Evolutionary conservation across 345 rosid genomes (phyloP).

Genomic region (Erucastrum elatum): DNA sequence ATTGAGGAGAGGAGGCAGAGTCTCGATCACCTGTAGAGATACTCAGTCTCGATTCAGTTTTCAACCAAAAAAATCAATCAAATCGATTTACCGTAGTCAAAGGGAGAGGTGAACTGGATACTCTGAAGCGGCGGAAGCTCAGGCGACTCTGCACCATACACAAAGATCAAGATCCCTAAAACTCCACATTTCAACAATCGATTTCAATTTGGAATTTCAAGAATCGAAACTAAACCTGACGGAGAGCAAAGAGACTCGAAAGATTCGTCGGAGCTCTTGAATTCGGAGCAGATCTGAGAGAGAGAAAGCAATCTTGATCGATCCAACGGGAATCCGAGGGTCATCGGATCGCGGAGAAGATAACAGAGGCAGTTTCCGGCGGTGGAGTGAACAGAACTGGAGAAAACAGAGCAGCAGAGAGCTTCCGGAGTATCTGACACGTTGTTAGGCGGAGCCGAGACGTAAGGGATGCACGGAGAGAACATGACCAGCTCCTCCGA

Average conservation of each 20-base stretch:
- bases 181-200: background rate
- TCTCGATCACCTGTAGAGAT: constrained; percentile 36
- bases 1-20: constrained; percentile 28
- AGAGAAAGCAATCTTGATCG: constrained; percentile 55
- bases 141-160: constrained; percentile 39
- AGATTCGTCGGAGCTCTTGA: constrained; percentile 19
- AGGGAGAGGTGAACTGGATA: constrained; percentile 39
- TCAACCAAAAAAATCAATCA: constrained; percentile 9
- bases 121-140: constrained; percentile 52
- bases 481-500: constrained; percentile 57
- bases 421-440: constrained; percentile 40
- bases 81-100: constrained; percentile 28
- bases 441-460: constrained; percentile 66
- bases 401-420: constrained; percentile 64
- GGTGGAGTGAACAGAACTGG: constrained; percentile 41
- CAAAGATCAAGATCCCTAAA: background rate
- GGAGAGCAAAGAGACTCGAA: constrained; percentile 55
- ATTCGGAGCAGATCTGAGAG: constrained; percentile 48
- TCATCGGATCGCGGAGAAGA: constrained; percentile 58
- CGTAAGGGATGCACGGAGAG: constrained; percentile 76
- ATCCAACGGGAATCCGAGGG: constrained; percentile 81
- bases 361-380: constrained; percentile 68
- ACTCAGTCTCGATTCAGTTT: constrained; percentile 6
- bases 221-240: constrained; percentile 26
- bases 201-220: background rate